Evolutionary conservation across 148 eudicot species (phyloP).

Genomic region (Mesembryanthemum crystallinum): DNA sequence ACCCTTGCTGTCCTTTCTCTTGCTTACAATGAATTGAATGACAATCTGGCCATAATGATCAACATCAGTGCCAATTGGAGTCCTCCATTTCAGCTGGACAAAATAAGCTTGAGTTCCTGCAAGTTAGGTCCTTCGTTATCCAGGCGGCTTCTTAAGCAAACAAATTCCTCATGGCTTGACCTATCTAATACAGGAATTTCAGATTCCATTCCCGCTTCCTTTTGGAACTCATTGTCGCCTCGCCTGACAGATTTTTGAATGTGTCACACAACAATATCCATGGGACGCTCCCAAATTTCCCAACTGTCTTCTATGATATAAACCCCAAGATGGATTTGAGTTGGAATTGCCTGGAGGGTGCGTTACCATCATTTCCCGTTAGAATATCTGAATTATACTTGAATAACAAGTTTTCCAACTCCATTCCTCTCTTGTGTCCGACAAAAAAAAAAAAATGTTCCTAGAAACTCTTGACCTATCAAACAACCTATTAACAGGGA

Average conservation of each 20-base stretch:
- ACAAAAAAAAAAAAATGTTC: not conserved
- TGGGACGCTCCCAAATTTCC: constrained; percentile 15
- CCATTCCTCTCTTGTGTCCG: constrained; percentile 13
- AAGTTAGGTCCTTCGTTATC: constrained; percentile 7
- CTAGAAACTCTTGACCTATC: constrained; percentile 18
- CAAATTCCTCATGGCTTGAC: not conserved
- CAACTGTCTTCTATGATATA: not conserved
- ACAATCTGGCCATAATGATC: constrained; percentile 22
- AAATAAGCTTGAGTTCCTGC: not conserved
- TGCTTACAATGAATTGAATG: constrained; percentile 10
- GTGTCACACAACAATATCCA: constrained; percentile 23
- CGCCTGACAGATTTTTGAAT: not conserved
- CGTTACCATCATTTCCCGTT: constrained; percentile 20
- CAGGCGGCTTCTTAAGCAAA: constrained; percentile 1
- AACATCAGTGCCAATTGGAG: constrained; percentile 14
- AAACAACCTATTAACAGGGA: constrained; percentile 13
- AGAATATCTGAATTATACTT: not conserved
- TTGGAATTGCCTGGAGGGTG: constrained; percentile 16
- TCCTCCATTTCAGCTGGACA: constrained; percentile 1
- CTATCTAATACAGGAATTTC: not conserved
- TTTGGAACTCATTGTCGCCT: not conserved
- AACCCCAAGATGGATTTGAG: not conserved
- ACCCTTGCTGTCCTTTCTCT: constrained; percentile 21
- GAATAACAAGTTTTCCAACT: constrained; percentile 15
- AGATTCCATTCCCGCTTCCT: not conserved